phyloP scores from a whole-genome alignment of 257 asterid species.

The Salvia miltiorrhiza region DNA sequence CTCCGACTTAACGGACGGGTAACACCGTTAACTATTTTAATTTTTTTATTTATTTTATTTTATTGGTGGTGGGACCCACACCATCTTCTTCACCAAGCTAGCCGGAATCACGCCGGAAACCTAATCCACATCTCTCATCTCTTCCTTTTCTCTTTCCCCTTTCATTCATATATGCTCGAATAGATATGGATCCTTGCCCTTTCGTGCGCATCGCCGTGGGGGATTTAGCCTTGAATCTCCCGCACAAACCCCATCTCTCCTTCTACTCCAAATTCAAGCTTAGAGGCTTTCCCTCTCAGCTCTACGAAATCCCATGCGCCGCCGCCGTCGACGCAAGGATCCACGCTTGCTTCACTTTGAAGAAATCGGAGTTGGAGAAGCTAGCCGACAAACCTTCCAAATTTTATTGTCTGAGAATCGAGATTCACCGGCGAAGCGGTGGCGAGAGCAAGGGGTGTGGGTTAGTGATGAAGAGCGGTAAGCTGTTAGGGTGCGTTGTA shows the following conservation, averaged over 20 bases:
- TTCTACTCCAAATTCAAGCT: constrained; percentile 68
- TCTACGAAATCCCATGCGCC: constrained; percentile 37
- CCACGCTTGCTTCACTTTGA: constrained; percentile 57
- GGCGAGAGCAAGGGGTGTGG: constrained; percentile 29
- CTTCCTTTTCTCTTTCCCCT: not conserved
- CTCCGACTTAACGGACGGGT: too few relatives aligned
- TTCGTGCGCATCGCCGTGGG: constrained; percentile 69
- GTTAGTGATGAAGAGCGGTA: constrained; percentile 30
- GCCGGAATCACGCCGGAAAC: too few relatives aligned
- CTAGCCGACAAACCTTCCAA: constrained; percentile 39
- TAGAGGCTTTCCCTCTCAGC: constrained; percentile 51
- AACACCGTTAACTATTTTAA: too few relatives aligned
- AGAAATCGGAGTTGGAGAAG: constrained; percentile 55
- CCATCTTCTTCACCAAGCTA: too few relatives aligned
- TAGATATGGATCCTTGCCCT: constrained; percentile 89
- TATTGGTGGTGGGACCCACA: too few relatives aligned
- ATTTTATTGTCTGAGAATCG: constrained; percentile 36
- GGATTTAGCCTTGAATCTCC: constrained; percentile 49
- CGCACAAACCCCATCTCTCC: constrained; percentile 21
- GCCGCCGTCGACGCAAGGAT: constrained; percentile 47
- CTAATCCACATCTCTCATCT: constrained; percentile 7
- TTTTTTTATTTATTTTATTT: too few relatives aligned
- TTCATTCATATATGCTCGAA: not conserved
- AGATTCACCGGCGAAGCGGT: constrained; percentile 40
- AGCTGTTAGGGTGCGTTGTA: constrained; percentile 53